These are phyloP conservation scores for Komagataella populi DNA, from an alignment of 805 yeast genomes.

Conservation along the genomic window DNA sequence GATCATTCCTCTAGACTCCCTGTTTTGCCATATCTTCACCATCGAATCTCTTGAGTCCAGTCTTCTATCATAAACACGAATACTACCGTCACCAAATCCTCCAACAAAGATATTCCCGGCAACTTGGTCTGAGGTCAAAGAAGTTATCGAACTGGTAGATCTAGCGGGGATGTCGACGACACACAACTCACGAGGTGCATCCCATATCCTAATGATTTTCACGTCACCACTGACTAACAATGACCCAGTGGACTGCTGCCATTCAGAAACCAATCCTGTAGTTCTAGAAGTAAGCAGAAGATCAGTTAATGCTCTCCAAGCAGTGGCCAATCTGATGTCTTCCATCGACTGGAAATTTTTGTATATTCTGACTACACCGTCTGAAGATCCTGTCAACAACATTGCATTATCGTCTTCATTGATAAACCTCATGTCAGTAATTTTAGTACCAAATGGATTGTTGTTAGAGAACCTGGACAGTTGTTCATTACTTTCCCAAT, in stretches of 20 bases:
- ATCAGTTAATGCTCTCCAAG: slow-evolving; percentile 92
- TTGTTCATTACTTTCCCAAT: slow-evolving; percentile 56
- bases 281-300: slow-evolving; percentile 68
- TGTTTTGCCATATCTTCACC: slow-evolving; percentile 70
- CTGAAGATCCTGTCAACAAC: slow-evolving; percentile 79
- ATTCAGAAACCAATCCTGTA: slow-evolving; percentile 76
- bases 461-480: slow-evolving; percentile 67
- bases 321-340: slow-evolving; percentile 51
- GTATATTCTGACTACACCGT: slow-evolving; percentile 85
- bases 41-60: slow-evolving; percentile 73
- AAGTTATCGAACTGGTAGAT: slow-evolving; percentile 76
- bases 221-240: slow-evolving; percentile 90
- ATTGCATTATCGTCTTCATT: slow-evolving; percentile 90
- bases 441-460: slow-evolving; percentile 77
- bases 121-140: slow-evolving; percentile 89
- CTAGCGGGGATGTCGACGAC: slow-evolving; percentile 83
- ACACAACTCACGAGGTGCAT: slow-evolving; percentile 87
- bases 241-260: slow-evolving; percentile 95
- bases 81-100: slow-evolving; percentile 84
- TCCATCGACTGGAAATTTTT: slow-evolving; percentile 52
- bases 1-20: slow-evolving; percentile 28
- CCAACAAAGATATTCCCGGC: slow-evolving; percentile 84
- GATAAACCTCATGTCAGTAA: slow-evolving; percentile 73
- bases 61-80: slow-evolving; percentile 85
- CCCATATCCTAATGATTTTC: slow-evolving; percentile 86